Percentiles rank a stretch among this genome's conserved stretches.
These are phyloP conservation scores for Podila minutissima DNA, from an alignment of 192 early-diverging fungal genomes.

Conservation along the genomic window DNA sequence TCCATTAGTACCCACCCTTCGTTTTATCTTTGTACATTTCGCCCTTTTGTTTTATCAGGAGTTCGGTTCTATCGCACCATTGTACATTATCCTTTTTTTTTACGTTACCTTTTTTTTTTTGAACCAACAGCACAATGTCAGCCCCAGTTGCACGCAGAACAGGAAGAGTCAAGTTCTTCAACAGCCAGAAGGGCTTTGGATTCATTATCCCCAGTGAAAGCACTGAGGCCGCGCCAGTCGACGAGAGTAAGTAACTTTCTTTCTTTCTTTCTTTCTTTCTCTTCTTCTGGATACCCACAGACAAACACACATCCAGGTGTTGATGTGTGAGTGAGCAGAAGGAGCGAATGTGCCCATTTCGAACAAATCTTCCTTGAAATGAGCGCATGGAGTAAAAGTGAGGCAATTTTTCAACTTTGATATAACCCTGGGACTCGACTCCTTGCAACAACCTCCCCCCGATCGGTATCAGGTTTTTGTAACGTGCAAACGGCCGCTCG, in stretches of 20 bases:
- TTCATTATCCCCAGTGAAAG: slow-evolving; percentile 82
- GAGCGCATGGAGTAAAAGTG: not conserved
- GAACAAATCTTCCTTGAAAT: not conserved
- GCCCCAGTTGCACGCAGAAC: slow-evolving; percentile 47
- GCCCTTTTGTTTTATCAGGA: slow-evolving; percentile 11
- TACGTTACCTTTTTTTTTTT: not conserved
- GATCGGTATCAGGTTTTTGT: too few species aligned
- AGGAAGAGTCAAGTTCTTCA: slow-evolving; percentile 89
- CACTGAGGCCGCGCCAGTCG: slow-evolving; percentile 63
- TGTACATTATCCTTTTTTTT: not conserved
- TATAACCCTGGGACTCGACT: too few species aligned
- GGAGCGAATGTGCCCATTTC: not conserved
- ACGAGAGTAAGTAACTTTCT: slow-evolving; percentile 72
- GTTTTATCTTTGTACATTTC: slow-evolving; percentile 3
- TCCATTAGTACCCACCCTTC: not conserved
- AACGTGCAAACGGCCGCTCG: too few species aligned
- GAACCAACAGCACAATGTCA: slow-evolving; percentile 23
- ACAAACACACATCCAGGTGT: not conserved
- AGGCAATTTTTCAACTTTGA: too few species aligned
- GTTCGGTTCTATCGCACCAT: too few species aligned
- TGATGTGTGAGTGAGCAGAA: not conserved
- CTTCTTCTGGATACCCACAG: not conserved
- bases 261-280: not conserved
- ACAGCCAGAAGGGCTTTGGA: slow-evolving; percentile 87
- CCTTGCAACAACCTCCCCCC: too few species aligned